These are phyloP conservation scores for Verbena officinalis DNA, from an alignment of 257 asterid species.

Conservation along the genomic window DNA sequence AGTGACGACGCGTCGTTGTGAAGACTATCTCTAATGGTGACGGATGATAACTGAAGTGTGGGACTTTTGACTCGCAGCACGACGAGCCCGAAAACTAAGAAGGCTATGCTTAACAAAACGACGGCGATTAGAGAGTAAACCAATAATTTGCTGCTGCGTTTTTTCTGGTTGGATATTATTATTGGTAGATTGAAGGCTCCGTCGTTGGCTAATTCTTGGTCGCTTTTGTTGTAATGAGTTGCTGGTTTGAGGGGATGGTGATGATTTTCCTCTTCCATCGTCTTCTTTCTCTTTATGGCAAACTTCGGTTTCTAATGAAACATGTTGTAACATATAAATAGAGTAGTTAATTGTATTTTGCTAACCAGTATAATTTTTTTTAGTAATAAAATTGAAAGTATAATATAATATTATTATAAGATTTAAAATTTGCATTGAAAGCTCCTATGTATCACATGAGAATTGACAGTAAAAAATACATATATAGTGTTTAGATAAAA, in stretches of 20 bases:
- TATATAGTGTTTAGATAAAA: too few relatives aligned
- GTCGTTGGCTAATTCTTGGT: background rate
- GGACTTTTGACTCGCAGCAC: conserved; percentile 47
- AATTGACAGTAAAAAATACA: too few relatives aligned
- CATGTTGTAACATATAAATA: background rate
- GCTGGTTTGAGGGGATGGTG: conserved; percentile 21
- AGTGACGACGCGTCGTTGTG: conserved; percentile 27
- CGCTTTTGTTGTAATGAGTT: background rate
- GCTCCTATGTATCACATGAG: too few relatives aligned
- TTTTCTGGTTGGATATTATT: background rate
- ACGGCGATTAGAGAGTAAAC: conserved; percentile 40
- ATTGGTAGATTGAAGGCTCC: conserved; percentile 15
- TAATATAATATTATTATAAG: too few relatives aligned
- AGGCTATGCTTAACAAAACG: conserved; percentile 43
- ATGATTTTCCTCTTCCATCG: conserved; percentile 30
- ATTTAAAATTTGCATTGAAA: too few relatives aligned
- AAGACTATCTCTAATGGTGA: conserved; percentile 31
- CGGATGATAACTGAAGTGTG: conserved; percentile 25
- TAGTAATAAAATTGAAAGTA: too few relatives aligned
- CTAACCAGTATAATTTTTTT: too few relatives aligned
- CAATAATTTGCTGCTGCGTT: conserved; percentile 42
- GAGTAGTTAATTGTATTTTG: too few relatives aligned
- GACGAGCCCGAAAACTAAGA: conserved; percentile 39
- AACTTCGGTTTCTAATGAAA: background rate
- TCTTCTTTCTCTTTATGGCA: background rate